Evolutionary conservation across 148 eudicot genomes (phyloP).

Genomic region (Suaeda aralocaspica): DNA sequence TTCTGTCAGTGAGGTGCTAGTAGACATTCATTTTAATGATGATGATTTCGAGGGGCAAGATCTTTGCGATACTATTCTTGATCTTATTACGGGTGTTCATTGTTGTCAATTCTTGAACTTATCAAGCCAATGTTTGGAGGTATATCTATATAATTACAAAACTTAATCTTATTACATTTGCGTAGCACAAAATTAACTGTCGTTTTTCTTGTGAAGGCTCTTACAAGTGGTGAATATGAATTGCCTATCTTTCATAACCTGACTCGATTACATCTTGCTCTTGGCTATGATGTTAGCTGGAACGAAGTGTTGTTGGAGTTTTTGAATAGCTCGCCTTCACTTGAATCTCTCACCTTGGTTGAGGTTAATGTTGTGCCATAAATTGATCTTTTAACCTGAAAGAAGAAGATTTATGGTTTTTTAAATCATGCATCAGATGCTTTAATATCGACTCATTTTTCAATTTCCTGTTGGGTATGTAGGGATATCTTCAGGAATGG

Average conservation of each 20-base stretch:
- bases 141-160: not conserved
- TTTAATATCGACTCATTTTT: not conserved
- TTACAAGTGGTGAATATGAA: constrained; percentile 6
- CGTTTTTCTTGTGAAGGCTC: constrained; percentile 22
- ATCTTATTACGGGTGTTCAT: constrained; percentile 12
- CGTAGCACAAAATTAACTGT: not conserved
- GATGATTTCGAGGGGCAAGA: constrained; percentile 14
- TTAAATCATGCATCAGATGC: too few species aligned
- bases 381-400: not conserved
- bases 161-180: not conserved
- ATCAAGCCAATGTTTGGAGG: constrained; percentile 31
- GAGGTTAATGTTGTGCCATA: constrained; percentile 1
- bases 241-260: not conserved
- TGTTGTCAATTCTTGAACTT: constrained; percentile 21
- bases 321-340: constrained; percentile 1
- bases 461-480: not conserved
- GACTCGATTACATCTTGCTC: constrained; percentile 4
- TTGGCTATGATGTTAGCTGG: not conserved
- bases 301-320: not conserved
- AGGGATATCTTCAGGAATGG: not conserved
- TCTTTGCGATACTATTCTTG: constrained; percentile 7
- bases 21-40: constrained; percentile 8
- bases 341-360: constrained; percentile 7
- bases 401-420: too few species aligned
- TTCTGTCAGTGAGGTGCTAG: constrained; percentile 7